Percentiles rank a stretch among this genome's conserved stretches.
Conservation (phyloP, 2,329 filamentous ascomycete genomes). For the Aspergillus flavus region DNA sequence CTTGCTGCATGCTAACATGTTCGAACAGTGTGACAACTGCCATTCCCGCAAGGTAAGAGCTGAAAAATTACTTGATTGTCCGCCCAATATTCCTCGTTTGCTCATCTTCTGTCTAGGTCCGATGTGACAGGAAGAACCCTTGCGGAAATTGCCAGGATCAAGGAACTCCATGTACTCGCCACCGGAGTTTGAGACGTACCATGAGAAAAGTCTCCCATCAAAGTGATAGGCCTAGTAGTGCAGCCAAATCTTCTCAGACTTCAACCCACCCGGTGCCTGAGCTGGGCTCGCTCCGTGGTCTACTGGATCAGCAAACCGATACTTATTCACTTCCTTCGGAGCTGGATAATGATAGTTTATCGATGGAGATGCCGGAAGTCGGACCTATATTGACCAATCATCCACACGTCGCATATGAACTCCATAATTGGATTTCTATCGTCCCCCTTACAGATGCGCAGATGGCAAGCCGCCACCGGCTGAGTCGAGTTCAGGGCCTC, state of each 20-base stretch:
- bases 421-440: slow-evolving; percentile 12
- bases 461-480: slow-evolving; percentile 14
- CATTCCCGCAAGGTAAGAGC: slow-evolving; percentile 23
- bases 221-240: neutral
- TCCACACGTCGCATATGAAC: neutral
- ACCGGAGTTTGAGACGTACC: slow-evolving; percentile 12
- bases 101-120: slow-evolving; percentile 18
- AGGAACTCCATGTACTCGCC: slow-evolving; percentile 17
- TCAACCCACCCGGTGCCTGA: neutral
- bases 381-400: neutral
- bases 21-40: slow-evolving; percentile 21
- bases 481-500: slow-evolving; percentile 11
- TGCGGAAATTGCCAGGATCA: slow-evolving; percentile 28
- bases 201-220: neutral
- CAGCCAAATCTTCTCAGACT: neutral
- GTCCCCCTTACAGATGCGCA: slow-evolving; percentile 21
- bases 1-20: neutral
- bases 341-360: neutral
- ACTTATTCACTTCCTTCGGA: neutral
- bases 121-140: slow-evolving; percentile 25
- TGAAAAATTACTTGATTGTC: no score
- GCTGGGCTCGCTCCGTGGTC: neutral
- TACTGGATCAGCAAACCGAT: neutral
- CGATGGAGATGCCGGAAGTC: neutral
- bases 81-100: no score